phyloP scores from a whole-genome alignment of 1,284 basidiomycete genomes.

The Garcileccinum viscosum region DNA sequence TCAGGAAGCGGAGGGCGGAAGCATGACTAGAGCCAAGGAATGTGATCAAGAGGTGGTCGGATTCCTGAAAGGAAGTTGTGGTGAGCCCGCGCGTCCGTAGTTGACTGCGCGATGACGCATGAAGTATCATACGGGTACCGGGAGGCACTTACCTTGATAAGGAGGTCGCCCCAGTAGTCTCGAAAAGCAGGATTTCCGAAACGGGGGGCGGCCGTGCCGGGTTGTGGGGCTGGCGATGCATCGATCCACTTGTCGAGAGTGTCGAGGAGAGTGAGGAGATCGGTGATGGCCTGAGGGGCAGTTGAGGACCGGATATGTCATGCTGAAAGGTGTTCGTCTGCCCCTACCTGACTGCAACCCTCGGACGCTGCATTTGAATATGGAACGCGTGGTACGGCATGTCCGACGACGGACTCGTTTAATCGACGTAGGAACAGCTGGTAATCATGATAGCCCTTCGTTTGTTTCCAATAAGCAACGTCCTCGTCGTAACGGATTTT shows the following conservation, averaged over 20 bases:
- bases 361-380: slow-evolving; percentile 1
- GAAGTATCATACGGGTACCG: background rate
- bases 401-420: slow-evolving; percentile 76
- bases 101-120: background rate
- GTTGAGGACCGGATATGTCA: slow-evolving; percentile 15
- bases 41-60: slow-evolving; percentile 59
- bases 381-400: slow-evolving; percentile 41
- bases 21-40: slow-evolving; percentile 57
- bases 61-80: slow-evolving; percentile 51
- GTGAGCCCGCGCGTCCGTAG: slow-evolving; percentile 16
- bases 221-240: slow-evolving; percentile 79
- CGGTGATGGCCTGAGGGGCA: slow-evolving; percentile 50
- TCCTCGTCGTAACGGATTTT: slow-evolving; percentile 75
- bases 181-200: slow-evolving; percentile 96
- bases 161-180: slow-evolving; percentile 76
- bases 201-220: slow-evolving; percentile 69
- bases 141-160: slow-evolving; percentile 70
- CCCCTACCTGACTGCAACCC: slow-evolving; percentile 27
- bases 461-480: slow-evolving; percentile 70
- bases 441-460: slow-evolving; percentile 75
- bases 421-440: slow-evolving; percentile 75
- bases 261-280: slow-evolving; percentile 67
- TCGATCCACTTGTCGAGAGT: slow-evolving; percentile 81
- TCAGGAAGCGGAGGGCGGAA: slow-evolving; percentile 62
- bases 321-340: background rate